A percentile compares a stretch with the other conserved stretches of the same genome.
These are phyloP conservation scores for Leccinum obscurum DNA, from an alignment of 768 basidiomycete genomes.

Conservation along the genomic window DNA sequence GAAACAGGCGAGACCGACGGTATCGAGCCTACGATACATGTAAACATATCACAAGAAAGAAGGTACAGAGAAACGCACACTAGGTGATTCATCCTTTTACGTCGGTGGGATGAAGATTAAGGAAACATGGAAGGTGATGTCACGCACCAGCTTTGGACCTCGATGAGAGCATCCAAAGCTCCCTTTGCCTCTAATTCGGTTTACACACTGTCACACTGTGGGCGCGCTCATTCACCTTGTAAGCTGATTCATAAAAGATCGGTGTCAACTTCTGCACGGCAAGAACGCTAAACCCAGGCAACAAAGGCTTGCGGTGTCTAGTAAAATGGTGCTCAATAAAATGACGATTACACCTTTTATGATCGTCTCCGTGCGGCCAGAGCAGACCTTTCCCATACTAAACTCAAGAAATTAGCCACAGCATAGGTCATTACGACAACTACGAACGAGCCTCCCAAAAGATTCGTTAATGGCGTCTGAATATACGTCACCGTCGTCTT, in stretches of 20 bases:
- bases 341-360: neutral
- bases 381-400: neutral
- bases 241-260: slow-evolving; percentile 41
- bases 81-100: neutral
- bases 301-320: slow-evolving; percentile 39
- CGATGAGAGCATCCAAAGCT: slow-evolving; percentile 34
- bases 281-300: slow-evolving; percentile 40
- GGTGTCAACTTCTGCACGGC: slow-evolving; percentile 38
- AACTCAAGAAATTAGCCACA: neutral
- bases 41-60: neutral
- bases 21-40: slow-evolving; percentile 41
- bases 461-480: neutral
- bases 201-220: too few species aligned
- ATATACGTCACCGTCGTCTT: neutral
- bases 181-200: slow-evolving; percentile 25
- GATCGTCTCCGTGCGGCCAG: neutral
- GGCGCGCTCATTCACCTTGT: slow-evolving; percentile 8
- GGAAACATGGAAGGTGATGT: neutral
- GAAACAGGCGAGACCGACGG: slow-evolving; percentile 59
- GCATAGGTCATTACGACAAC: neutral
- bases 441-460: neutral
- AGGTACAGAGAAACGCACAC: neutral
- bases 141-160: slow-evolving; percentile 36
- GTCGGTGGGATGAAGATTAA: neutral
- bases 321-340: neutral